Evolutionary conservation across 257 asterid genomes (phyloP).

Genomic region (Salvia hispanica): DNA sequence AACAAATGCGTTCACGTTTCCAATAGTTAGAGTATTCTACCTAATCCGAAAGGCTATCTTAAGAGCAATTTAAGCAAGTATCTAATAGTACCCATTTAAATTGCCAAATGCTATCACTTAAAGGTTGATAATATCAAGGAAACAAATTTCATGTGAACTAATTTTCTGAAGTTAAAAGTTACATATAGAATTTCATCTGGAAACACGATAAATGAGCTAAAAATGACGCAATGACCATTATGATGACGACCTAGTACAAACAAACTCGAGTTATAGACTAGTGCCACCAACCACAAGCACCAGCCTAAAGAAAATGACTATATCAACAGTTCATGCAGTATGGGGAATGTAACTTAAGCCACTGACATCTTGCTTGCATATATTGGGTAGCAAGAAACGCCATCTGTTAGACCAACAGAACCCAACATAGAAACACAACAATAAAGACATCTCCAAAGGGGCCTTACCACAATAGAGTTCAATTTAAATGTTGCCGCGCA

Average conservation of each 20-base stretch:
- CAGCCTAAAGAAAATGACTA: constrained; percentile 12
- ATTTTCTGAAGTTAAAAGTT: not conserved
- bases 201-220: constrained; percentile 8
- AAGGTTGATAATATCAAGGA: not conserved
- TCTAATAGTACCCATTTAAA: constrained; percentile 1
- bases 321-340: constrained; percentile 13
- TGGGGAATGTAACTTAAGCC: not conserved
- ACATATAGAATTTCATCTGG: constrained; percentile 1
- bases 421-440: not conserved
- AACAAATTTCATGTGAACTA: constrained; percentile 8
- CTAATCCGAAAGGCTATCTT: not conserved
- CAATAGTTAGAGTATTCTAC: not conserved
- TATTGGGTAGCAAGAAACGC: not conserved
- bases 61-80: not conserved
- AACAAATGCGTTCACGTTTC: not conserved
- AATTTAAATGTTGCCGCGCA: not conserved
- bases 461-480: not conserved
- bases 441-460: not conserved
- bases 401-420: constrained; percentile 15
- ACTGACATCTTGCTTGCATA: constrained; percentile 15
- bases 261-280: constrained; percentile 24
- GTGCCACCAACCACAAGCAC: constrained; percentile 4
- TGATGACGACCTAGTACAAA: constrained; percentile 12
- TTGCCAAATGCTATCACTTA: not conserved
- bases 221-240: constrained; percentile 12